These are phyloP conservation scores for Blastobotrys americana DNA, from an alignment of 805 yeast genomes.

Conservation along the genomic window DNA sequence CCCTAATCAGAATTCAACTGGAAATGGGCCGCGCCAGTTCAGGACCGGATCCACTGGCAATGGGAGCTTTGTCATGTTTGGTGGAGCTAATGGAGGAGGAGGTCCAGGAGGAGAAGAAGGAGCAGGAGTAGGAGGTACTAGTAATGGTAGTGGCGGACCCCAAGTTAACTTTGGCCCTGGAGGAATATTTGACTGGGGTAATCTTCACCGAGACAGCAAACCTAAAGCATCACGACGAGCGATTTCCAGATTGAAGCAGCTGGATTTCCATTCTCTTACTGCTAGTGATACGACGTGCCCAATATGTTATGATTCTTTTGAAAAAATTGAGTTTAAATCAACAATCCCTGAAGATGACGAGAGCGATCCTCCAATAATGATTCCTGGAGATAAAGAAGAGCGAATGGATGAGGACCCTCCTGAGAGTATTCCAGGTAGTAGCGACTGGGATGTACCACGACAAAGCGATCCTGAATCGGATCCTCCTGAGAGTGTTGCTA, in stretches of 20 bases:
- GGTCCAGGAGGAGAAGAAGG: constrained; percentile 2
- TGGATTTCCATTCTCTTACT: constrained; percentile 26
- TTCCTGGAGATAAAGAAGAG: constrained; percentile 16
- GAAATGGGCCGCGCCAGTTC: neutral
- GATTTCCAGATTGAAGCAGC: constrained; percentile 27
- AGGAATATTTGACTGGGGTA: constrained; percentile 4
- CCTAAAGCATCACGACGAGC: constrained; percentile 25
- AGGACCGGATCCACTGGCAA: neutral
- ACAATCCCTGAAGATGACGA: constrained; percentile 3
- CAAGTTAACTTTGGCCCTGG: constrained; percentile 1
- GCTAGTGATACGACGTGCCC: constrained; percentile 33
- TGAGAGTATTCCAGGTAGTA: constrained; percentile 2
- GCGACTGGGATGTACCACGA: constrained; percentile 2
- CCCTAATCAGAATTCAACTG: neutral
- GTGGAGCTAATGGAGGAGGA: neutral
- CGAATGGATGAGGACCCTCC: constrained; percentile 3
- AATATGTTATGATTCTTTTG: constrained; percentile 39
- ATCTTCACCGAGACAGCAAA: constrained; percentile 6
- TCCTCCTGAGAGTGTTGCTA: constrained; percentile 8
- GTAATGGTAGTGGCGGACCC: constrained; percentile 1
- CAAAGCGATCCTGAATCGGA: constrained; percentile 4
- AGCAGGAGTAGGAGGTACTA: constrained; percentile 1
- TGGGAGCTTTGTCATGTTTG: neutral
- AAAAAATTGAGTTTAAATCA: neutral
- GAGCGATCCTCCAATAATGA: neutral